A percentile compares a stretch with the other conserved stretches of the same genome.
These are phyloP conservation scores for Trametes punicea DNA, from an alignment of 768 basidiomycete species.

Conservation along the genomic window DNA sequence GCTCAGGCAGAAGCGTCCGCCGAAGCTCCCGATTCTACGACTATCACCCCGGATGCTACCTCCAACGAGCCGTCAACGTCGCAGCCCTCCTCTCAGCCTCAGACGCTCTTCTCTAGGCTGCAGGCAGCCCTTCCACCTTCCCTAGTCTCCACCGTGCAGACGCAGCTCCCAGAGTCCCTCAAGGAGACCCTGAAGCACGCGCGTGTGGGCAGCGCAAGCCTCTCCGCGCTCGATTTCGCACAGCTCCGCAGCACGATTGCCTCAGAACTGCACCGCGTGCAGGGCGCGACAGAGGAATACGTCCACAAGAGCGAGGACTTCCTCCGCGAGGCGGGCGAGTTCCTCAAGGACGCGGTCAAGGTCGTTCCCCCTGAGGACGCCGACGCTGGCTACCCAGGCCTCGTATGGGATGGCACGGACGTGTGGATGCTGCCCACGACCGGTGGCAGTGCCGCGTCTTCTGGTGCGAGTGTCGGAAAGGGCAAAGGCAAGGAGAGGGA, in stretches of 20 bases:
- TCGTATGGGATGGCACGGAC: conserved; percentile 84
- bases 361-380: conserved; percentile 79
- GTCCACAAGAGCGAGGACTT: conserved; percentile 58
- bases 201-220: conserved; percentile 34
- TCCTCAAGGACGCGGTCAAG: conserved; percentile 80
- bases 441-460: conserved; percentile 22
- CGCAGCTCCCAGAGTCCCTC: conserved; percentile 54
- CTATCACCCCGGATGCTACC: conserved; percentile 3
- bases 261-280: conserved; percentile 67
- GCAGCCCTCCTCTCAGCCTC: conserved; percentile 24
- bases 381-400: conserved; percentile 32
- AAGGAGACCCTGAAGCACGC: conserved; percentile 50
- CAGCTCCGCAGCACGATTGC: conserved; percentile 63
- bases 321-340: conserved; percentile 52
- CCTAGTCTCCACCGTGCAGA: conserved; percentile 64
- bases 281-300: conserved; percentile 81
- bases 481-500: conserved; percentile 40
- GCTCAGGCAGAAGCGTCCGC: conserved; percentile 19
- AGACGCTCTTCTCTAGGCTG: conserved; percentile 61
- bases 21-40: background rate
- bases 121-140: conserved; percentile 75
- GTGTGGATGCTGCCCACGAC: conserved; percentile 71
- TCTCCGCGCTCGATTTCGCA: conserved; percentile 56
- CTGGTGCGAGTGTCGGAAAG: conserved; percentile 23
- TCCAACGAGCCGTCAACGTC: background rate